Evolutionary conservation across 495 filamentous ascomycete genomes (phyloP), one percentile per base, ranked within the genome.

Genomic region (Penicillium waksmanii): DNA sequence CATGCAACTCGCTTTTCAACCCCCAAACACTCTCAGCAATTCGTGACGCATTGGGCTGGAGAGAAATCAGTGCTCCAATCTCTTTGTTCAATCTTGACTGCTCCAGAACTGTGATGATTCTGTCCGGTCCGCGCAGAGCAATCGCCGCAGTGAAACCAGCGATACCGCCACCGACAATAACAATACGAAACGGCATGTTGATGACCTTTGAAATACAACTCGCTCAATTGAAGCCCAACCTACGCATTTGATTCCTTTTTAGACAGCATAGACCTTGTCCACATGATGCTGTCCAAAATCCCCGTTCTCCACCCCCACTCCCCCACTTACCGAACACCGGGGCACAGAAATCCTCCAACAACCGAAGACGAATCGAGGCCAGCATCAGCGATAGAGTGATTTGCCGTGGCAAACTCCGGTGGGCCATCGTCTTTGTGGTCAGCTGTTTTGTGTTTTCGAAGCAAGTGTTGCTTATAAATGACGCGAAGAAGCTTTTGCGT

Each of bases 41-140:
- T n/a, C 60, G 66, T 0, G 66, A 68, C 6, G 66, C 70, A 47
- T 74, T 74, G 3, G 70, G 72, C 42, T 71, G 68, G 0, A 71
- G 53, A 0, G 68, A 73, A 11, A 73, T 69, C 15, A 65, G 46
- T 13, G 70, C 70, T 3, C 70, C 68, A 53, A 73, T 73, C 21
- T 73, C 68, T 15, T 58, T 65, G 42, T 69, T 70, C 4, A 71
- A 55, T 7, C 46, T 34, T 9, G 70, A 73, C 42, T 73, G 70
- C 19, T 73, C 67, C 44, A 73, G 51, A 1, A 73, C 53, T 0
- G 55, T 66, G 51, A 71, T 72, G 3, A 60, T 48, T 21, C 70
- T 36, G 53, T 68, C 66, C 2, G 58, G 56, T 31, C 42, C 63
- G 9, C 68, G 68, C 19, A 71, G 57, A 46, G 68, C 68, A 34